Evolutionary conservation across 192 early-diverging fungal species (phyloP), one percentile per base, ranked within the genome.

Genomic region (Coemansia sp.): DNA sequence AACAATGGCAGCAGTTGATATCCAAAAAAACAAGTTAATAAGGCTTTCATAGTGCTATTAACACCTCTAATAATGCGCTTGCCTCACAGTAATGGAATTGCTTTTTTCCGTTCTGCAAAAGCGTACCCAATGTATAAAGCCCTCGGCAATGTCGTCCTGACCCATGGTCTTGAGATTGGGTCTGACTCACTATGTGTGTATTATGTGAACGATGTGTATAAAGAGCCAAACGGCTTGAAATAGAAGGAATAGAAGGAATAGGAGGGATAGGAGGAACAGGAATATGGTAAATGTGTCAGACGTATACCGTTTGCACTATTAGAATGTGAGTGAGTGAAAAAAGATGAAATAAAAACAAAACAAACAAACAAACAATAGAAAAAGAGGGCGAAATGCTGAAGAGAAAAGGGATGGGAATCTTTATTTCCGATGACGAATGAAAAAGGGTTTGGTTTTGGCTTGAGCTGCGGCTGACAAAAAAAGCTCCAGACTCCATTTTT

Each of bases 71-170:
- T 32, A 32, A 32, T 32, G 37, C 11, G n/a, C 18, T 40, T 56
- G 13, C 47, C 32, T 32, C 9, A 19, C 23, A n/a, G 15, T 47
- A 44, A 53, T 45, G 56, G 5, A 43, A 16, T 54, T 50, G 38
- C 45, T 32, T 61, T 69, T 18, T 23, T 18, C 56, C 21, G 9
- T 26, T 21, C 13, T 37, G 54, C 26, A 37, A 23, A 18, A 57
- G 69, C 78, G 63, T 69, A 81, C 78, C 79, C 79, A 81, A 58
- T 72, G 64, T 67, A 81, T 70, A 76, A 81, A 81, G 79, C 79
- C 71, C 56, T 70, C 57, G 23, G 79, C 79, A 48, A 81, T 81
- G 59, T 72, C 70, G 41, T 81, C 74, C 41, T 75, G 79, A 57
- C 72, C 69, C 79, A 81, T 81, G 45, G 43, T 41, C 38, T 41